These are phyloP conservation scores for Metschnikowia corniflorae DNA, from an alignment of 805 yeast genomes.

Conservation along the genomic window DNA sequence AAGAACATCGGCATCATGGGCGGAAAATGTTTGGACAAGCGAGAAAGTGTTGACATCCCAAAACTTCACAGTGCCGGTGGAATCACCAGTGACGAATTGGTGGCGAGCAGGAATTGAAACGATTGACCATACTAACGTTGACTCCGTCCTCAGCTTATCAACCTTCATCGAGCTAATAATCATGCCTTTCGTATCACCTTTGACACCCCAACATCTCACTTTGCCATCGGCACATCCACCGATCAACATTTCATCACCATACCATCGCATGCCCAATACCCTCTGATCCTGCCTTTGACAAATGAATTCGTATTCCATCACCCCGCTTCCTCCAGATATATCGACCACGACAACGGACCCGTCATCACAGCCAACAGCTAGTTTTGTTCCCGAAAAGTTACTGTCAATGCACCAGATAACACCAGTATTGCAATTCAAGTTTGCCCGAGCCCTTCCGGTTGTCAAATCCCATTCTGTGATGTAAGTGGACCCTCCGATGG, in stretches of 20 bases:
- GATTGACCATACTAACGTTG: slow-evolving; percentile 90
- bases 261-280: slow-evolving; percentile 78
- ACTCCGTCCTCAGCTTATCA: slow-evolving; percentile 80
- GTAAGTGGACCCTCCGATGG: slow-evolving; percentile 90
- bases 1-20: slow-evolving; percentile 89
- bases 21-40: slow-evolving; percentile 72
- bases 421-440: slow-evolving; percentile 89
- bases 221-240: slow-evolving; percentile 98
- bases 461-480: slow-evolving; percentile 89
- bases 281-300: slow-evolving; percentile 83
- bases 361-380: slow-evolving; percentile 94
- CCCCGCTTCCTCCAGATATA: slow-evolving; percentile 83
- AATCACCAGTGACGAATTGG: slow-evolving; percentile 92
- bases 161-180: slow-evolving; percentile 84
- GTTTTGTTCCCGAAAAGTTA: slow-evolving; percentile 53
- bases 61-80: slow-evolving; percentile 88
- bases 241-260: slow-evolving; percentile 56
- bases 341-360: slow-evolving; percentile 84
- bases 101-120: slow-evolving; percentile 55
- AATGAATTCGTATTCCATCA: slow-evolving; percentile 68
- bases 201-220: slow-evolving; percentile 71
- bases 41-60: slow-evolving; percentile 86
- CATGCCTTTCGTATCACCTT: slow-evolving; percentile 52
- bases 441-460: slow-evolving; percentile 66
- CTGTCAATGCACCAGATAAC: slow-evolving; percentile 86